Conservation (phyloP, 495 filamentous ascomycete genomes). For the Aspergillus conjunctus region DNA sequence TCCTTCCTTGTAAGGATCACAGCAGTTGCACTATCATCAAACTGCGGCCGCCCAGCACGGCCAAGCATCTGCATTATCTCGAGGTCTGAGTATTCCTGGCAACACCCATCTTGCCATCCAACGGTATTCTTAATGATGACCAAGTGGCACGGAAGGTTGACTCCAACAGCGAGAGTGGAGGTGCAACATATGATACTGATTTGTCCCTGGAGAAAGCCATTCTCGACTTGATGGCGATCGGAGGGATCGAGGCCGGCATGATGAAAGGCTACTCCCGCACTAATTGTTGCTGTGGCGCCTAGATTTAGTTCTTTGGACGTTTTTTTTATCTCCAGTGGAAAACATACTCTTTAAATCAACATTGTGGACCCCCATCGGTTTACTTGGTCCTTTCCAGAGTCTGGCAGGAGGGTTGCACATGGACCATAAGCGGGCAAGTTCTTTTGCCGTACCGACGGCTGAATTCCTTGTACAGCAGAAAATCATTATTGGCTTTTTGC, state of each 20-base stretch:
- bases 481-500: conserved; percentile 84
- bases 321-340: neutral
- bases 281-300: conserved; percentile 51
- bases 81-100: conserved; percentile 83
- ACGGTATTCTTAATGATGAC: conserved; percentile 92
- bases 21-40: conserved; percentile 80
- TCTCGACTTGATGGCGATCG: conserved; percentile 74
- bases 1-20: conserved; percentile 80
- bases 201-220: conserved; percentile 70
- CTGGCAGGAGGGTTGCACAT: conserved; percentile 56
- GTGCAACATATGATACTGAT: conserved; percentile 94
- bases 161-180: conserved; percentile 87
- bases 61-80: conserved; percentile 99
- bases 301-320: neutral
- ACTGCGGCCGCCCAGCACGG: conserved; percentile 90
- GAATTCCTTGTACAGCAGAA: conserved; percentile 89
- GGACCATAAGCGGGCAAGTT: conserved; percentile 69
- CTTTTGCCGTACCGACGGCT: conserved; percentile 71
- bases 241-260: conserved; percentile 78
- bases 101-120: conserved; percentile 63
- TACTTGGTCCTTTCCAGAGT: conserved; percentile 68
- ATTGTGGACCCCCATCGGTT: conserved; percentile 57
- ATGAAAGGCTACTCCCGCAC: conserved; percentile 85
- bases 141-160: conserved; percentile 91
- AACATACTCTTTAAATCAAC: conserved; percentile 60